Evolutionary conservation across 1,139 yeast genomes (phyloP).

Genomic region (Casaregolazyma lundiana): DNA sequence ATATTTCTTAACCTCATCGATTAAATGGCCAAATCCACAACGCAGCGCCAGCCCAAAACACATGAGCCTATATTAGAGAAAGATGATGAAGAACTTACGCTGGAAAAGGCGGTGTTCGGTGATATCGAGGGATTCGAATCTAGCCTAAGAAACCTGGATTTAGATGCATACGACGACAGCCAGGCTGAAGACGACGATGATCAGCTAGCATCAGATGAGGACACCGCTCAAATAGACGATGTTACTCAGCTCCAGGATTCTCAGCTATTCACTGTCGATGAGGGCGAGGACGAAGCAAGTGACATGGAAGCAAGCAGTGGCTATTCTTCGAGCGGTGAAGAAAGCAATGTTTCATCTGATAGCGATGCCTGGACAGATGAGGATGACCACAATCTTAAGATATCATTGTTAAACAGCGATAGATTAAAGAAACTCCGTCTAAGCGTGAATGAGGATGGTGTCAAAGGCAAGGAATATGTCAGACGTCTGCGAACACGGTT

Average conservation of each 20-base stretch:
- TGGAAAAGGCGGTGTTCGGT: constrained; percentile 87
- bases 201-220: constrained; percentile 32
- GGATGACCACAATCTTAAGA: constrained; percentile 72
- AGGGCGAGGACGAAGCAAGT: constrained; percentile 31
- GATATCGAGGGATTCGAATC: constrained; percentile 74
- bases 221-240: constrained; percentile 28
- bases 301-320: constrained; percentile 63
- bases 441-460: constrained; percentile 51
- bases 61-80: constrained; percentile 42
- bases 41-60: background rate
- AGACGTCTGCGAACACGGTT: constrained; percentile 75
- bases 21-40: constrained; percentile 6
- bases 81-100: constrained; percentile 72
- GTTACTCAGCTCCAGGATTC: constrained; percentile 34
- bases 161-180: constrained; percentile 43
- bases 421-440: constrained; percentile 69
- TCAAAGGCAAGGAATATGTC: constrained; percentile 65
- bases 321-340: constrained; percentile 37
- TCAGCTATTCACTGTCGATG: constrained; percentile 34
- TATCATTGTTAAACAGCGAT: constrained; percentile 58
- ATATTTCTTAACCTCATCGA: background rate
- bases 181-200: constrained; percentile 42
- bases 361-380: constrained; percentile 83
- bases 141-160: constrained; percentile 55
- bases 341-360: constrained; percentile 31